Conservation (phyloP, 139 green algal species). For the Spirogloea muscicola region DNA sequence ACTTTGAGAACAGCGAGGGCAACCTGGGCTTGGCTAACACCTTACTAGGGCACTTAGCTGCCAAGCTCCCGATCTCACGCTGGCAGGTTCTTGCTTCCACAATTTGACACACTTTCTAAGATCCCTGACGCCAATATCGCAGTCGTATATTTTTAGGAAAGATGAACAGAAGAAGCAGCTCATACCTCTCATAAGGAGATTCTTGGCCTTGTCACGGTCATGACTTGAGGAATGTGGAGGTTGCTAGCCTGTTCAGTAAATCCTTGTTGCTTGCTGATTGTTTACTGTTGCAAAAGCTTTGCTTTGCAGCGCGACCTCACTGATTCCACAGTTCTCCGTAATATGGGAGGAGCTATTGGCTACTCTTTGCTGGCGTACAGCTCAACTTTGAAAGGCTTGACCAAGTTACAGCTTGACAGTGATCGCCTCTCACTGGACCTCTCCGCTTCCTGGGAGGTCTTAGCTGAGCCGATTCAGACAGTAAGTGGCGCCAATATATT, state of each 20-base stretch:
- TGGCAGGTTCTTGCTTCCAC: conserved; percentile 29
- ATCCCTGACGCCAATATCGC: too few species aligned
- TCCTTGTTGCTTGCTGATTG: too few species aligned
- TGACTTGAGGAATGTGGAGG: too few species aligned
- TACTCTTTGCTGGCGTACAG: conserved; percentile 82
- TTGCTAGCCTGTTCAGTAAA: too few species aligned
- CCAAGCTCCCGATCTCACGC: conserved; percentile 81
- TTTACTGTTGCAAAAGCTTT: too few species aligned
- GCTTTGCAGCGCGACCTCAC: conserved; percentile 93
- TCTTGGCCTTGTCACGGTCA: too few species aligned
- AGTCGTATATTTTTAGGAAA: too few species aligned
- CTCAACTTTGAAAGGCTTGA: conserved; percentile 74
- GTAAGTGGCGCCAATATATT: too few species aligned
- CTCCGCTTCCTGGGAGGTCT: conserved; percentile 60
- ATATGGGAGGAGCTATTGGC: conserved; percentile 86
- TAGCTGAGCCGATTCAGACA: conserved; percentile 98
- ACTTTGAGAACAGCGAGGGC: conserved; percentile 99
- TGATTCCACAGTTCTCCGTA: conserved; percentile 96
- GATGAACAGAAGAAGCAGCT: too few species aligned
- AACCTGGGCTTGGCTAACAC: conserved; percentile 97
- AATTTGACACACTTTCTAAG: too few species aligned
- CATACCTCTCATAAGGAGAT: too few species aligned
- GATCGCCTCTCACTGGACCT: conserved; percentile 45
- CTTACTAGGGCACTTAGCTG: conserved; percentile 82
- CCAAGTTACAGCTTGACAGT: conserved; percentile 78